phyloP scores from a whole-genome alignment of 768 basidiomycete species.

The Boletus rubroflammeus region DNA sequence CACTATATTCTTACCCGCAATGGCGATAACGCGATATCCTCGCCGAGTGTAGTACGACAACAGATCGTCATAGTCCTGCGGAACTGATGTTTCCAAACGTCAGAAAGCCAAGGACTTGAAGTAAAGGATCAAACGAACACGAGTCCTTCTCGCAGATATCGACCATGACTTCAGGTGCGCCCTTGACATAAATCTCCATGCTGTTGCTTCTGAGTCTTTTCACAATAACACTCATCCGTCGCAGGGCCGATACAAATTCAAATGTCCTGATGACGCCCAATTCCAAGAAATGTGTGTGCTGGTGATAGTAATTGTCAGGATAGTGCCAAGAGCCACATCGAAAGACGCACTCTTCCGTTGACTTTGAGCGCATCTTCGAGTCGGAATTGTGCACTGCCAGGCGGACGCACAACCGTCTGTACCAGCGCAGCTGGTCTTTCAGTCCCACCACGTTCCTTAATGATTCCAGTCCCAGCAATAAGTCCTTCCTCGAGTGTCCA shows the following conservation, averaged over 20 bases:
- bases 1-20: conserved; percentile 94
- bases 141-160: conserved; percentile 92
- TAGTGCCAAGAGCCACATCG: neutral
- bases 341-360: conserved; percentile 59
- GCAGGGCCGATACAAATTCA: conserved; percentile 90
- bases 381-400: conserved; percentile 86
- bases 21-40: conserved; percentile 96
- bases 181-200: conserved; percentile 99
- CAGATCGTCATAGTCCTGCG: conserved; percentile 93
- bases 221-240: conserved; percentile 97
- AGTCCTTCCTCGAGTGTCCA: conserved; percentile 96
- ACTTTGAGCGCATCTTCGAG: conserved; percentile 92
- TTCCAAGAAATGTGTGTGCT: conserved; percentile 98
- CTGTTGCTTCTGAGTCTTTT: conserved; percentile 89
- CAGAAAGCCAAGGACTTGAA: conserved; percentile 2
- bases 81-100: conserved; percentile 52
- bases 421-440: conserved; percentile 84
- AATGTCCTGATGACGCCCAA: conserved; percentile 94
- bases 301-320: conserved; percentile 1
- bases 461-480: conserved; percentile 62
- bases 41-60: conserved; percentile 95
- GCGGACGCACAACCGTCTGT: conserved; percentile 93
- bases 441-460: conserved; percentile 58
- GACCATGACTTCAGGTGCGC: conserved; percentile 97
- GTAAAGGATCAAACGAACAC: conserved; percentile 54